Conservation (phyloP, 2,329 filamentous ascomycete species). For the Colletotrichum echinochloae region DNA sequence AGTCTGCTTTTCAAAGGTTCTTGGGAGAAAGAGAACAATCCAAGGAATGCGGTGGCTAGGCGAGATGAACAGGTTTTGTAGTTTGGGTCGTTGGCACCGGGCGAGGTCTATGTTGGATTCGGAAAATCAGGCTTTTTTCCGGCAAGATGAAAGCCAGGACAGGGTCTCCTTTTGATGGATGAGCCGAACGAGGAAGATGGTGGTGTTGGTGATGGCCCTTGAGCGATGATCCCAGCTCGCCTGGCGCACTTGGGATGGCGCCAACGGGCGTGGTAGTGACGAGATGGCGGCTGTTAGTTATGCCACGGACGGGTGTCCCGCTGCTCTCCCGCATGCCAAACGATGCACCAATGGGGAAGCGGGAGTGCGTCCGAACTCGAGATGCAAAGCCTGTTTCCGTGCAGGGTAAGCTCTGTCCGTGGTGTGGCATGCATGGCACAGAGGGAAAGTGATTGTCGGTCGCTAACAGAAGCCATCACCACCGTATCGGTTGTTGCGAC, state of each 20-base stretch:
- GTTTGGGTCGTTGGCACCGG: constrained; percentile 21
- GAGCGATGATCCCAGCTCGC: constrained; percentile 37
- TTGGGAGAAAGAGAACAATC: constrained; percentile 4
- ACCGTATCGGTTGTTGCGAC: constrained; percentile 15
- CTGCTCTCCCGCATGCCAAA: constrained; percentile 22
- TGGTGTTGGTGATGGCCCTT: constrained; percentile 35
- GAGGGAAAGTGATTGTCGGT: constrained; percentile 4
- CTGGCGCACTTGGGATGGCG: constrained; percentile 10
- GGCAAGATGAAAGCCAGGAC: constrained; percentile 26
- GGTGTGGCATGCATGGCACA: neutral
- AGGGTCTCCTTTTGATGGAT: constrained; percentile 14
- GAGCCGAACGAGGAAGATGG: constrained; percentile 22
- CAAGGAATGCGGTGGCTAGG: constrained; percentile 18
- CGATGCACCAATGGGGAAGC: constrained; percentile 27
- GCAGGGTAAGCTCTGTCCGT: constrained; percentile 17
- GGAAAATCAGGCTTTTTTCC: constrained; percentile 36
- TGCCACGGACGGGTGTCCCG: constrained; percentile 13
- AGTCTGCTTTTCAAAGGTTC: constrained; percentile 25
- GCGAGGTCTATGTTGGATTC: constrained; percentile 19
- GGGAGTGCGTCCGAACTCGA: constrained; percentile 15
- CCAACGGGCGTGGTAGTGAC: constrained; percentile 20
- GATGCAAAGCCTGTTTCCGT: constrained; percentile 36
- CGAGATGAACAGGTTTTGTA: constrained; percentile 35
- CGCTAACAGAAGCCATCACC: constrained; percentile 31
- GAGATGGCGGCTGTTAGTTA: constrained; percentile 33